Percentiles rank a stretch among this genome's conserved stretches.
These are phyloP conservation scores for Saccharomyces hybrid DNA, from an alignment of 1,139 yeast species.

Conservation along the genomic window DNA sequence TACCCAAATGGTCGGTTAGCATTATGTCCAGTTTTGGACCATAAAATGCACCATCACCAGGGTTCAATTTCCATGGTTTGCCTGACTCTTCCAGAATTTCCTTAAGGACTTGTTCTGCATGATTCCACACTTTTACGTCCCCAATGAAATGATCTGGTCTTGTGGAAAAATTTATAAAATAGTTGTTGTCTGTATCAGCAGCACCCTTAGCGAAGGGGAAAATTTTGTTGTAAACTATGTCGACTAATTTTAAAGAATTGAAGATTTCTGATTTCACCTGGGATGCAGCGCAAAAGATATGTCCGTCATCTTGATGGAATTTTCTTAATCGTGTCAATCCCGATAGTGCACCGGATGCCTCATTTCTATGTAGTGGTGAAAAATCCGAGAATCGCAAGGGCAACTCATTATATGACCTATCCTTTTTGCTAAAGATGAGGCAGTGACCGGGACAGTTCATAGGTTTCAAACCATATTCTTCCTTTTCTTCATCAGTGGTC, in stretches of 20 bases:
- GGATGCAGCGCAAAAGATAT: constrained; percentile 78
- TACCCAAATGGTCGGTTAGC: constrained; percentile 73
- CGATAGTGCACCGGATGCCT: constrained; percentile 86
- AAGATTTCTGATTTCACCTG: constrained; percentile 77
- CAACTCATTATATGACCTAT: constrained; percentile 79
- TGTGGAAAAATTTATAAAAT: constrained; percentile 74
- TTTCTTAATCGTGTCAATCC: constrained; percentile 93
- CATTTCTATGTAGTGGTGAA: constrained; percentile 91
- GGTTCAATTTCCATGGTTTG: constrained; percentile 63
- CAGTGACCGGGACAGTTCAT: constrained; percentile 99
- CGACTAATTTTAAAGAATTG: constrained; percentile 66
- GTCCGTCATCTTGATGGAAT: constrained; percentile 98
- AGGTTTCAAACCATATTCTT: constrained; percentile 80
- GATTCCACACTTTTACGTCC: constrained; percentile 71
- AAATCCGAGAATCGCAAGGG: constrained; percentile 90
- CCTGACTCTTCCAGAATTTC: constrained; percentile 57
- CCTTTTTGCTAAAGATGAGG: constrained; percentile 70
- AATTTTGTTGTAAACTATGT: constrained; percentile 60
- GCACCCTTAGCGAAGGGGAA: constrained; percentile 51
- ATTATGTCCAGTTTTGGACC: constrained; percentile 93
- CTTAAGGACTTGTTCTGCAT: constrained; percentile 69
- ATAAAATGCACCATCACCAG: constrained; percentile 96
- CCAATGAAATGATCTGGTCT: constrained; percentile 87
- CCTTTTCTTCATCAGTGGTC: constrained; percentile 38
- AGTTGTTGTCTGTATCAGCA: constrained; percentile 30